Evolutionary conservation across 2,329 filamentous ascomycete species (phyloP).

Genomic region (Cladophialophora exuberans): DNA sequence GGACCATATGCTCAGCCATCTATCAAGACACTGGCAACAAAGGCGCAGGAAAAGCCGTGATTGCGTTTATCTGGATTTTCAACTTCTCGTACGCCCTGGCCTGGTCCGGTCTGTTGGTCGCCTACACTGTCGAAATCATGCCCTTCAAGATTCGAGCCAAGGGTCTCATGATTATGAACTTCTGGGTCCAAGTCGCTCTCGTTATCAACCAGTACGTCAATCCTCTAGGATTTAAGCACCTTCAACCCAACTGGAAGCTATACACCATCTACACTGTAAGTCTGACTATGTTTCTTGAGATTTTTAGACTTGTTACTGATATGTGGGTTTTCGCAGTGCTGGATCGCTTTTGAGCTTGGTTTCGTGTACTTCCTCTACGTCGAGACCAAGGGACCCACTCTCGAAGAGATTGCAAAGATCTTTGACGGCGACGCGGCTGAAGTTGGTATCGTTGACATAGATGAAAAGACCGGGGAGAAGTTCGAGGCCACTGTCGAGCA

Average conservation of each 20-base stretch:
- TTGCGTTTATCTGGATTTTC: slow-evolving; percentile 47
- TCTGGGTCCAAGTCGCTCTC: slow-evolving; percentile 25
- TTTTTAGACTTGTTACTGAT: neutral
- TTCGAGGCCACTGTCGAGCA: slow-evolving; percentile 19
- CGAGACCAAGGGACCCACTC: slow-evolving; percentile 64
- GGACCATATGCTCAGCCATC: slow-evolving; percentile 45
- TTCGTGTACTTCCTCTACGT: slow-evolving; percentile 62
- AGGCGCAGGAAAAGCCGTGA: slow-evolving; percentile 42
- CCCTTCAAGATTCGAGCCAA: slow-evolving; percentile 54
- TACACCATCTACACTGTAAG: slow-evolving; percentile 28
- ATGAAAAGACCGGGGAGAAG: slow-evolving; percentile 39
- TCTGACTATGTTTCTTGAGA: neutral
- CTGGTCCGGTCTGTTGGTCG: slow-evolving; percentile 40
- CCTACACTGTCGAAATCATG: slow-evolving; percentile 52
- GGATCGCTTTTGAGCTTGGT: slow-evolving; percentile 42
- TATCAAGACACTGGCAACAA: slow-evolving; percentile 38
- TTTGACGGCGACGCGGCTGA: slow-evolving; percentile 67
- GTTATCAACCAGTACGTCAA: slow-evolving; percentile 27
- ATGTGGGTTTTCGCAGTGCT: slow-evolving; percentile 7
- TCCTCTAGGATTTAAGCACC: slow-evolving; percentile 23
- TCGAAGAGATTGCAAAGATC: slow-evolving; percentile 71
- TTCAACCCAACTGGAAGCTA: slow-evolving; percentile 25
- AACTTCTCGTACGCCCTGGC: slow-evolving; percentile 46
- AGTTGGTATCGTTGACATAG: slow-evolving; percentile 59
- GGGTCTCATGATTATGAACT: slow-evolving; percentile 37